Conservation (phyloP, 2,329 filamentous ascomycete genomes). For the Chaetomium sp. region DNA sequence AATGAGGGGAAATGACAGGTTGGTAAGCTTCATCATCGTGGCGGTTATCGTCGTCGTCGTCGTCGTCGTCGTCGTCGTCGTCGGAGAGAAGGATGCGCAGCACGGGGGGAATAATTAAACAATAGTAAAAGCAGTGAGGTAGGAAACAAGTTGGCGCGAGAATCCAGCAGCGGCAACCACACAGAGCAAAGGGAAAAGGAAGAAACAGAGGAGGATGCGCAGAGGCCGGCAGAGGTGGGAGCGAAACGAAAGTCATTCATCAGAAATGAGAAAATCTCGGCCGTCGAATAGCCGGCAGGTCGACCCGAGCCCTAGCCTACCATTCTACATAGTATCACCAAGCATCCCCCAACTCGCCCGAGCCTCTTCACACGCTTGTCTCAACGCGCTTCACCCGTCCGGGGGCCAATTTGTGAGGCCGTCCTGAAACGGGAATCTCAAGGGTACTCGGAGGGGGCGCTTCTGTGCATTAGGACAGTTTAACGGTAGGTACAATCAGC, state of each 20-base stretch:
- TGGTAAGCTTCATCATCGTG: constrained; percentile 3
- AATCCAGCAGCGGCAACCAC: too few species aligned
- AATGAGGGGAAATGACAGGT: constrained; percentile 34
- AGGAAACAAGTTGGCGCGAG: too few species aligned
- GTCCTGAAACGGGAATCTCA: constrained; percentile 16
- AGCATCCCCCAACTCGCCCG: too few species aligned
- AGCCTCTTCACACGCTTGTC: too few species aligned
- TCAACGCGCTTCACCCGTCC: not conserved
- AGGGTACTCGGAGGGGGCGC: constrained; percentile 11
- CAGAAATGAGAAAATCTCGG: constrained; percentile 3
- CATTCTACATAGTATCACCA: not conserved
- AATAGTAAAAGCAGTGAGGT: too few species aligned
- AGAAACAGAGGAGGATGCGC: constrained; percentile 5
- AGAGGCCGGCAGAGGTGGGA: not conserved
- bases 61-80: not conserved
- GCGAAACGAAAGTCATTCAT: constrained; percentile 5
- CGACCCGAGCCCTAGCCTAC: constrained; percentile 1
- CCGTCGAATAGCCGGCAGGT: not conserved
- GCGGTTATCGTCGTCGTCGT: too few species aligned
- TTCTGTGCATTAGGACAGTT: not conserved
- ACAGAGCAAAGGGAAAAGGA: not conserved
- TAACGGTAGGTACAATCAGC: constrained; percentile 2
- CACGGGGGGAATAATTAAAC: not conserved
- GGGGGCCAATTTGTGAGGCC: not conserved
- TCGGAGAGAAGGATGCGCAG: not conserved